Conservation (phyloP, 331 rosid genomes). For the Quercus phellos region DNA sequence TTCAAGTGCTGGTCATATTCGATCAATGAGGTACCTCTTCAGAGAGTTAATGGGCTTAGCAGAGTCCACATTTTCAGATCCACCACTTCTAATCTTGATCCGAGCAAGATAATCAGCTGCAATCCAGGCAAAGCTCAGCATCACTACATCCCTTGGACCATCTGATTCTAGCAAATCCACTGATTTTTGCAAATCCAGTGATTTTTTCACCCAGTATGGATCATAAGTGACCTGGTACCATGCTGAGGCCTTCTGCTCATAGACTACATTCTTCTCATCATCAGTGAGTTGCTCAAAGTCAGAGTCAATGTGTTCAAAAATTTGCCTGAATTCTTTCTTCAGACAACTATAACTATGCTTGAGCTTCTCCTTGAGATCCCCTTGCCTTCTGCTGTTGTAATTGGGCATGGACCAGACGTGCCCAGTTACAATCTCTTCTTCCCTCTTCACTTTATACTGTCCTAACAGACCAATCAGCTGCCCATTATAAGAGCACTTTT, state of each 20-base stretch:
- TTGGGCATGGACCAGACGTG: slow-evolving; percentile 95
- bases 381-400: slow-evolving; percentile 72
- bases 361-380: slow-evolving; percentile 85
- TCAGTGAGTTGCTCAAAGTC: slow-evolving; percentile 47
- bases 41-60: slow-evolving; percentile 60
- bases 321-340: slow-evolving; percentile 70
- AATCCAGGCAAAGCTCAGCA: slow-evolving; percentile 91
- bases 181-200: slow-evolving; percentile 31
- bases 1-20: slow-evolving; percentile 32
- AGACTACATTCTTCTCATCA: slow-evolving; percentile 50
- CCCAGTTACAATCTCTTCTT: slow-evolving; percentile 84
- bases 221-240: slow-evolving; percentile 88
- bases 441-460: slow-evolving; percentile 73
- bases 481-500: slow-evolving; percentile 66
- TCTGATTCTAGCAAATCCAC: slow-evolving; percentile 33
- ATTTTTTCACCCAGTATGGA: slow-evolving; percentile 65
- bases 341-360: slow-evolving; percentile 70
- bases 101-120: slow-evolving; percentile 77
- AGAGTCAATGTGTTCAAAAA: slow-evolving; percentile 49
- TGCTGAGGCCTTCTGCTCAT: slow-evolving; percentile 81
- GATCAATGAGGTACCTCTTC: slow-evolving; percentile 49
- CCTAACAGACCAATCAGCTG: slow-evolving; percentile 64
- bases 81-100: slow-evolving; percentile 50
- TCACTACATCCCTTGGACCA: slow-evolving; percentile 22
- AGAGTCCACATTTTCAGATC: slow-evolving; percentile 24